Evolutionary conservation across 78 protist species (phyloP), one percentile per base, ranked within the genome.

Genomic region (Cyanophora paradoxa): DNA sequence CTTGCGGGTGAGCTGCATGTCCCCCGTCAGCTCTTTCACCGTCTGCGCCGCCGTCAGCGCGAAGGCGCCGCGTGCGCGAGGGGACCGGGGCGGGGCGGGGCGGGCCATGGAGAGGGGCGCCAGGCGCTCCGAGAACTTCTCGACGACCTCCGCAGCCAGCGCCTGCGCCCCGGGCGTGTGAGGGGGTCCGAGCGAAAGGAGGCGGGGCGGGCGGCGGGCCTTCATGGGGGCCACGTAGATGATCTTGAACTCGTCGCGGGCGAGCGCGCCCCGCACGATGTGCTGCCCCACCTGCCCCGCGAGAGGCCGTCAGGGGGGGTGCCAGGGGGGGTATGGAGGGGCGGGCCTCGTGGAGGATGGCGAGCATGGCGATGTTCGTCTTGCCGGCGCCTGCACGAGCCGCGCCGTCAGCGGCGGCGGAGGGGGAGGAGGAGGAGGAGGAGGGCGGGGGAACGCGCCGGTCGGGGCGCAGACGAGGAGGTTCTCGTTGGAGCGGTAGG

Each of bases 161-260:
- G 99, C n/a, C n/a, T n/a, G n/a, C n/a, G n/a, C n/a, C n/a, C n/a
- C n/a, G n/a, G n/a, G n/a, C n/a, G n/a, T n/a, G n/a, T n/a, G n/a
- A n/a, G n/a, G n/a, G n/a, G n/a, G n/a, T n/a, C n/a, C n/a, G n/a
- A n/a, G n/a, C n/a, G n/a, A n/a, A n/a, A n/a, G n/a, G n/a, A n/a
- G n/a, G n/a, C n/a, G n/a, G n/a, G n/a, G n/a, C n/a, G n/a, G n/a
- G n/a, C n/a, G n/a, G n/a, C n/a, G n/a, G n/a, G n/a, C 99, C 82
- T 98, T 98, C 97, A 97, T 93, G 20, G 99, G 99, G 11, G 99
- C 98, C 13, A 98, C 87, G 67, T 96, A 98, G n/a, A 97, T 83
- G 14, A 96, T 90, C 77, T 97, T 98, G 74, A 97, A 91, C 67
- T 83, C 62, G 37, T 88, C 93, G 62, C 52, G 41, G 56, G 46